Percentiles rank a stretch among this genome's conserved stretches.
These are phyloP conservation scores for Chenopodium quinoa DNA, from an alignment of 148 eudicot genomes.

Conservation along the genomic window DNA sequence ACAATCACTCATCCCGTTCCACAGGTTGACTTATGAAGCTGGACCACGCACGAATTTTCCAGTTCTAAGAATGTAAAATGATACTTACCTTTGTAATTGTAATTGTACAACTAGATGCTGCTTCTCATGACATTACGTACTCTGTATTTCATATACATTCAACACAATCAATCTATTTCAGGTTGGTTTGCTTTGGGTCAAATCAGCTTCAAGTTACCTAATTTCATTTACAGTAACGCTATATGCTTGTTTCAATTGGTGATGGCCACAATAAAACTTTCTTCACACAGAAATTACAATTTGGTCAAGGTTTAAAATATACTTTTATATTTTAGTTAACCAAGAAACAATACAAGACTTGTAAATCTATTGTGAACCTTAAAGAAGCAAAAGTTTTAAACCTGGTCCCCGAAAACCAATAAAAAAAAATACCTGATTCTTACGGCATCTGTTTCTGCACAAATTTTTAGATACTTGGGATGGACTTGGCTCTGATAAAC, in stretches of 20 bases:
- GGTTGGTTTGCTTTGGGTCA: neutral
- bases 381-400: neutral
- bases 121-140: no score
- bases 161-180: neutral
- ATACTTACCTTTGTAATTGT: no score
- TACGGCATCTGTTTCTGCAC: neutral
- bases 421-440: neutral
- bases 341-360: constrained; percentile 9
- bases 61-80: no score
- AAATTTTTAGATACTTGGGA: constrained; percentile 48
- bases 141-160: no score
- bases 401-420: neutral
- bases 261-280: neutral
- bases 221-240: neutral
- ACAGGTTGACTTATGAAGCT: no score
- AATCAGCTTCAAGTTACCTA: neutral
- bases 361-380: neutral
- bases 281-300: neutral
- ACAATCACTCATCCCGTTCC: no score
- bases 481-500: constrained; percentile 69
- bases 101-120: no score
- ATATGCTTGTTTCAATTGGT: neutral
- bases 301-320: neutral
- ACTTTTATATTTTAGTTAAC: neutral
- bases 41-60: no score